Evolutionary conservation across 2,329 filamentous ascomycete species (phyloP).

Genomic region (Sporothrix protearum): DNA sequence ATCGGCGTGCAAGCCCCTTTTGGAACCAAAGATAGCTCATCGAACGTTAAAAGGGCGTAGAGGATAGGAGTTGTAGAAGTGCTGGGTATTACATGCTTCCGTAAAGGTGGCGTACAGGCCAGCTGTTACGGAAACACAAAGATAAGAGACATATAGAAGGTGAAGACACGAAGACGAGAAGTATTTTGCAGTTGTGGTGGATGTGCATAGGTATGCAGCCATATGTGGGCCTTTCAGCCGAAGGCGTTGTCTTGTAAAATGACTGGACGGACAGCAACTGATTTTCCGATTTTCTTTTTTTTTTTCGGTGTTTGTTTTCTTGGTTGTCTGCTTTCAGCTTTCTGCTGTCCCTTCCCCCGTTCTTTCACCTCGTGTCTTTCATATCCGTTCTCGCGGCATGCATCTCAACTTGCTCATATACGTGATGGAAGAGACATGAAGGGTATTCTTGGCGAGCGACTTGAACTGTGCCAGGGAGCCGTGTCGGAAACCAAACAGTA

Average conservation of each 20-base stretch:
- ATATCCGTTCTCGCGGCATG: not conserved
- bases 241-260: not conserved
- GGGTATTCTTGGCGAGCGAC: not conserved
- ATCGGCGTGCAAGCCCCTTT: conserved; percentile 15
- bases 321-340: not conserved
- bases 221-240: not conserved
- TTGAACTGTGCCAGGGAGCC: not conserved
- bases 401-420: not conserved
- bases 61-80: not conserved
- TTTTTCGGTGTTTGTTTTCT: not conserved
- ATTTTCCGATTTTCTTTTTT: not conserved
- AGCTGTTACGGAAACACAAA: not conserved
- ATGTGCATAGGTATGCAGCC: not conserved
- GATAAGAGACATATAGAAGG: not conserved
- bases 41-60: not conserved
- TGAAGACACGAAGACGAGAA: not conserved
- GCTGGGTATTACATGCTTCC: not conserved
- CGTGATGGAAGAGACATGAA: not conserved
- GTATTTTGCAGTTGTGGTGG: not conserved
- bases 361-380: not conserved
- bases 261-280: not conserved
- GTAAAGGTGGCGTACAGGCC: not conserved
- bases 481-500: not conserved
- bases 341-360: not conserved
- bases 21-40: conserved; percentile 17